These are phyloP conservation scores for Bifiguratus adelaidae DNA, from an alignment of 192 early-diverging fungal genomes.

Conservation along the genomic window DNA sequence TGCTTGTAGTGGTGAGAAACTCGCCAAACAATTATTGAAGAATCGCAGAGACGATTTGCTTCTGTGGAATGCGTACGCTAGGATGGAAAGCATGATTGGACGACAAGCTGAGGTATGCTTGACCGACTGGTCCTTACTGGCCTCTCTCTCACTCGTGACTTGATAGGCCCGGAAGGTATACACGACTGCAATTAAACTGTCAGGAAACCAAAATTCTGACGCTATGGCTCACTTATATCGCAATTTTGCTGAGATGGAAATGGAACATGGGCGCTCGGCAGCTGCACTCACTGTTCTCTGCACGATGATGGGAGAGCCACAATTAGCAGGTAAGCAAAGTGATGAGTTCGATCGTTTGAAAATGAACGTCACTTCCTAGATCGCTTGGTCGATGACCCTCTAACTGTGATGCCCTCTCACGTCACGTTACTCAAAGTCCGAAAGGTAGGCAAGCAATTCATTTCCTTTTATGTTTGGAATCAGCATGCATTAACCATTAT, in stretches of 20 bases:
- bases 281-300: slow-evolving; percentile 32
- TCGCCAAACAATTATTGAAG: slow-evolving; percentile 33
- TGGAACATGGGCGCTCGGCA: slow-evolving; percentile 25
- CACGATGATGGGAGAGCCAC: slow-evolving; percentile 16
- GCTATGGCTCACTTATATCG: slow-evolving; percentile 30
- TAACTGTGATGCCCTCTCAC: neutral
- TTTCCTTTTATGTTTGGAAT: neutral
- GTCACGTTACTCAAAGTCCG: slow-evolving; percentile 18
- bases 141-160: too few species aligned
- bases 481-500: neutral
- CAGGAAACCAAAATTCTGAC: slow-evolving; percentile 13
- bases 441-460: slow-evolving; percentile 13
- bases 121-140: neutral
- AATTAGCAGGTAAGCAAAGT: slow-evolving; percentile 1
- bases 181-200: slow-evolving; percentile 21
- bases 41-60: slow-evolving; percentile 25
- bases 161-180: slow-evolving; percentile 35
- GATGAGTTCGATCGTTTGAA: neutral
- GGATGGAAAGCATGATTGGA: slow-evolving; percentile 30
- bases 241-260: slow-evolving; percentile 38
- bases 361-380: neutral
- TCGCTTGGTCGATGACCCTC: neutral
- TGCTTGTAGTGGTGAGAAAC: slow-evolving; percentile 23
- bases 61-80: slow-evolving; percentile 45
- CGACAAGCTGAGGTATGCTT: slow-evolving; percentile 28